These are phyloP conservation scores for Citeromyces matritensis DNA, from an alignment of 805 yeast genomes.

Conservation along the genomic window DNA sequence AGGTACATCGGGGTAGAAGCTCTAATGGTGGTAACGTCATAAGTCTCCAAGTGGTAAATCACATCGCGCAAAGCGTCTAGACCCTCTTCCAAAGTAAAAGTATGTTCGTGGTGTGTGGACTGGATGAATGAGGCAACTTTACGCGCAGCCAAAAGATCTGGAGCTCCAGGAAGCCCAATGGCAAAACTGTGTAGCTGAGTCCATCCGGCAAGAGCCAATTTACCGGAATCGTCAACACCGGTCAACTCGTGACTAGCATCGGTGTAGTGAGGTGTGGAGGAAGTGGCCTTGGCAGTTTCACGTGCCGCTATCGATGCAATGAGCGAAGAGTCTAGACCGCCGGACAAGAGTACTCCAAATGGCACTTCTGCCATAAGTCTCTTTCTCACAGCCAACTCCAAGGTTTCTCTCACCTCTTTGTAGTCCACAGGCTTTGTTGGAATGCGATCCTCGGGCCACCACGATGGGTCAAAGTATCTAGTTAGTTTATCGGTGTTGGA, in stretches of 20 bases:
- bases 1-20: slow-evolving; percentile 99
- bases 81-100: slow-evolving; percentile 94
- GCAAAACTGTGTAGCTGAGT: slow-evolving; percentile 88
- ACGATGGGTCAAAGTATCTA: slow-evolving; percentile 81
- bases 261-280: slow-evolving; percentile 28
- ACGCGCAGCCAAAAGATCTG: slow-evolving; percentile 91
- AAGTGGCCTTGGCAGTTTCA: slow-evolving; percentile 74
- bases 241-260: slow-evolving; percentile 63
- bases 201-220: slow-evolving; percentile 65
- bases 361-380: slow-evolving; percentile 99
- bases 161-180: slow-evolving; percentile 93
- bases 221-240: slow-evolving; percentile 85
- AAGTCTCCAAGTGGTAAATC: slow-evolving; percentile 91
- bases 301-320: slow-evolving; percentile 96
- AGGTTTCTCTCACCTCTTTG: slow-evolving; percentile 54
- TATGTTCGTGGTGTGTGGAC: slow-evolving; percentile 94
- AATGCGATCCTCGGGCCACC: slow-evolving; percentile 78
- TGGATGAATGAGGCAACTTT: slow-evolving; percentile 95
- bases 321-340: slow-evolving; percentile 94
- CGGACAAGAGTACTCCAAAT: slow-evolving; percentile 92
- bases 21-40: slow-evolving; percentile 96
- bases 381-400: slow-evolving; percentile 95
- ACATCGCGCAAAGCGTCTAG: slow-evolving; percentile 91
- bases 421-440: slow-evolving; percentile 71
- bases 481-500: slow-evolving; percentile 75